These are phyloP conservation scores for Aspergillus mulundensis DNA, from an alignment of 495 filamentous ascomycete genomes.

Conservation along the genomic window DNA sequence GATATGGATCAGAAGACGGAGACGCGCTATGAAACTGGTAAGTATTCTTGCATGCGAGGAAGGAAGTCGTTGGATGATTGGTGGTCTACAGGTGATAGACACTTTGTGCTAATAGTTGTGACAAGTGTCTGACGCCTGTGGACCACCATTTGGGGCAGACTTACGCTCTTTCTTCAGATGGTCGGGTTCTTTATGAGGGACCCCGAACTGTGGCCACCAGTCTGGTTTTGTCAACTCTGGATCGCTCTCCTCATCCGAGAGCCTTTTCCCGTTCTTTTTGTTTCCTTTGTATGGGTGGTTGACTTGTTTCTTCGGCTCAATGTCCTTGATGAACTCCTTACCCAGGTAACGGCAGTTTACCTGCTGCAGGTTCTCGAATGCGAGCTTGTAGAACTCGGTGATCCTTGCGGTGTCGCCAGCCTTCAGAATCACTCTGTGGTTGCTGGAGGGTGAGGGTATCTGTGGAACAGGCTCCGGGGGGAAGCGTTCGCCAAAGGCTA, in stretches of 20 bases:
- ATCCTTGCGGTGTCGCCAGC: conserved; percentile 39
- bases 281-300: conserved; percentile 76
- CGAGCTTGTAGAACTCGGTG: conserved; percentile 33
- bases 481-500: conserved; percentile 18
- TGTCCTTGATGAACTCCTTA: conserved; percentile 77
- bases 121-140: no score
- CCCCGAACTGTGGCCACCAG: conserved; percentile 76
- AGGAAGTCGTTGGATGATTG: no score
- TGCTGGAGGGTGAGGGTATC: conserved; percentile 24
- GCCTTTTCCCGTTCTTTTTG: conserved; percentile 30
- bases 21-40: conserved; percentile 27
- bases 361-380: conserved; percentile 44
- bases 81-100: no score
- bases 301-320: conserved; percentile 83
- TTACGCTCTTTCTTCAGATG: conserved; percentile 74
- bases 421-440: conserved; percentile 35
- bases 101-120: no score
- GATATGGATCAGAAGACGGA: conserved; percentile 44
- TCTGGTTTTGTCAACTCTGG: conserved; percentile 60
- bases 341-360: conserved; percentile 51
- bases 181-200: conserved; percentile 77
- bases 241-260: conserved; percentile 38
- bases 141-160: no score
- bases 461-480: conserved; percentile 26
- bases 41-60: not conserved